A percentile compares a stretch with the other conserved stretches of the same genome.
These are phyloP conservation scores for peach (Prunus persica) DNA, from an alignment of 306 rosid genomes.

Conservation along the genomic window DNA sequence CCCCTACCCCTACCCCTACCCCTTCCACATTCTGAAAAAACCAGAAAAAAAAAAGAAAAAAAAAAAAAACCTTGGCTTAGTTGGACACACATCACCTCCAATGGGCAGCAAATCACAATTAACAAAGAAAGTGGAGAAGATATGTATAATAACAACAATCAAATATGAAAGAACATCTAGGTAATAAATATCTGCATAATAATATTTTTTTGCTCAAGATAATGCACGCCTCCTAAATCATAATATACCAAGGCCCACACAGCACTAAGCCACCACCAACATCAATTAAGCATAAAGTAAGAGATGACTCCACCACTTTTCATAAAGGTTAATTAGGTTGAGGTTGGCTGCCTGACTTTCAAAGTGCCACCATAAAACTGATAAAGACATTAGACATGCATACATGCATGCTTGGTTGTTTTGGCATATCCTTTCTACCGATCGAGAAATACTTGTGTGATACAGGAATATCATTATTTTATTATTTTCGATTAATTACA, in stretches of 20 bases:
- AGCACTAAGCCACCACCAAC: conserved; percentile 28
- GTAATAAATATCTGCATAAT: too few relatives aligned
- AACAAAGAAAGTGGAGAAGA: too few relatives aligned
- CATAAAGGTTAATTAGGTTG: not conserved
- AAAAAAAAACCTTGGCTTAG: too few relatives aligned
- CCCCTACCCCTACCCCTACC: too few relatives aligned
- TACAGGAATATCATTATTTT: rapidly evolving
- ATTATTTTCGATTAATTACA: rapidly evolving
- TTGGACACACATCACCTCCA: too few relatives aligned
- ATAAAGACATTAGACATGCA: not conserved
- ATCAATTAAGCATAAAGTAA: conserved; percentile 13
- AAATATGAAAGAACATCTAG: too few relatives aligned
- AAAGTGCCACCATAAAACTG: conserved; percentile 1
- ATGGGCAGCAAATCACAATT: too few relatives aligned
- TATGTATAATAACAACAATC: too few relatives aligned
- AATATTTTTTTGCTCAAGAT: not conserved
- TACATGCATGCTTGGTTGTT: not conserved
- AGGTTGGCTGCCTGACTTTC: conserved; percentile 13
- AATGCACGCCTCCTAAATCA: not conserved
- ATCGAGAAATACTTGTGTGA: not conserved
- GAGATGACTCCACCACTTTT: conserved; percentile 19
- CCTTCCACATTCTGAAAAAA: too few relatives aligned
- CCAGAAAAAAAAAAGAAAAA: too few relatives aligned
- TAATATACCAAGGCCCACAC: conserved; percentile 18
- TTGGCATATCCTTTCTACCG: not conserved